Evolutionary conservation across 441 rosid species (phyloP), one percentile per base, ranked within the genome.

Genomic region (Erodium trifolium): DNA sequence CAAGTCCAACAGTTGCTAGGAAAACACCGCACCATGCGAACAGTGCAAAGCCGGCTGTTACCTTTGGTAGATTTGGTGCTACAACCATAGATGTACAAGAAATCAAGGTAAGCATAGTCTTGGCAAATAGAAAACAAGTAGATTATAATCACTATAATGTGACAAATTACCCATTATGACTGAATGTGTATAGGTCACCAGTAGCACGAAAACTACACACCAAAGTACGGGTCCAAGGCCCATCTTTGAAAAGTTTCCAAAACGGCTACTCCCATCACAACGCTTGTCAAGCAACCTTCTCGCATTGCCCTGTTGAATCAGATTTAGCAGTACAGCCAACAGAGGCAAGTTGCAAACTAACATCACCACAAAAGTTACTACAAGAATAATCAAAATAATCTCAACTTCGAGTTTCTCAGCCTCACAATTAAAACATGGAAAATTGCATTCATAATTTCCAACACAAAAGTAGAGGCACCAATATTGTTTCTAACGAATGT

Each of bases 171-270:
- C 91, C 77, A 80, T 59, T 70, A 92, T 78, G 72, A 90, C 88
- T 37, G 97, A 87, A 70, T 87, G 82, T 41, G 74, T 78, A 81
- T 91, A 91, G 43, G 82, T 79, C 77, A 75, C 76, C 71, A 93
- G 77, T 31, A 93, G 78, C 79, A 87, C 70, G 51, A 90, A 70
- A 71, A 90, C 88, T 71, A 85, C 37, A 74, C 69, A 77, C 96
- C 97, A 91, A 75, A 91, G 92, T 47, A 82, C 23, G 31, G 96
- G 97, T 63, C 95, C 96, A 75, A 91, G 96, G 67, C 97, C 96
- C 17, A 91, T 76, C 77, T 89, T 93, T 71, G 95, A 83, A 76
- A 89, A 82, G 53, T 75, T 84, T 77, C 95, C 96, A 71, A 92
- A 72, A 71, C 81, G 82, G 67, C 75, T 87, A 72, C 82, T 87